A percentile compares a stretch with the other conserved stretches of the same genome.
phyloP scores from a whole-genome alignment of 31 red algal species.

The Bonnemaisonia californica region DNA sequence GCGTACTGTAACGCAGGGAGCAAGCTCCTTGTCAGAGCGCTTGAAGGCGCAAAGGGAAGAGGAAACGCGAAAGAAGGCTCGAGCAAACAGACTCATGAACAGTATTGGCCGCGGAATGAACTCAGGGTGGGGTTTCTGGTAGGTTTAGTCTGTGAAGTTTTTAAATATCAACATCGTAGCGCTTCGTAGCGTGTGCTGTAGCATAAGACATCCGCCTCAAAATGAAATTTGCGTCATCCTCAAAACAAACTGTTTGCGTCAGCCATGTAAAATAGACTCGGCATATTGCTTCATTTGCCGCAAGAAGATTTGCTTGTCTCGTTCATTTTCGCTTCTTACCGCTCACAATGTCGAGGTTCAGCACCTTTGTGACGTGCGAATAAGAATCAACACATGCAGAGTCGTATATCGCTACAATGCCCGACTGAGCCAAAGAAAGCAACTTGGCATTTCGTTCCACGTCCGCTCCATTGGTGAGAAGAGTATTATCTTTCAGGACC shows the following conservation, averaged over 20 bases:
- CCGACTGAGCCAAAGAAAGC: background rate
- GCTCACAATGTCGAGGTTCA: background rate
- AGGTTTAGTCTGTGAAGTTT: too few relatives aligned
- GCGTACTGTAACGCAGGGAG: slow-evolving; percentile 57
- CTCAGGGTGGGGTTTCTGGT: slow-evolving; percentile 60
- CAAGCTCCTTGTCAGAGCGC: slow-evolving; percentile 58
- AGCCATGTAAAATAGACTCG: too few relatives aligned
- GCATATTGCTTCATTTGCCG: too few relatives aligned
- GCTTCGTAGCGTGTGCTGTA: too few relatives aligned
- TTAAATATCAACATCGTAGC: too few relatives aligned
- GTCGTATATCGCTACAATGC: background rate
- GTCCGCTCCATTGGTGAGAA: slow-evolving; percentile 21
- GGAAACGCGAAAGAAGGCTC: slow-evolving; percentile 68
- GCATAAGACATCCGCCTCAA: too few relatives aligned
- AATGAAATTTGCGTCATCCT: too few relatives aligned
- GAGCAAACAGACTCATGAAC: slow-evolving; percentile 60
- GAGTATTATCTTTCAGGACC: slow-evolving; percentile 12
- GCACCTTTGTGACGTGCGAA: background rate
- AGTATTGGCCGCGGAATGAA: slow-evolving; percentile 68
- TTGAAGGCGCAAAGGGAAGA: slow-evolving; percentile 71
- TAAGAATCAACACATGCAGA: background rate
- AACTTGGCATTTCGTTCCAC: slow-evolving; percentile 2
- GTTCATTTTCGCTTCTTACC: background rate
- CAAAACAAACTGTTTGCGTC: too few relatives aligned
- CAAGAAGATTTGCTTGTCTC: too few relatives aligned